Percentiles rank a stretch among this genome's conserved stretches.
Evolutionary conservation across 495 filamentous ascomycete genomes (phyloP).

Genomic region (Glarea lozoyensis): DNA sequence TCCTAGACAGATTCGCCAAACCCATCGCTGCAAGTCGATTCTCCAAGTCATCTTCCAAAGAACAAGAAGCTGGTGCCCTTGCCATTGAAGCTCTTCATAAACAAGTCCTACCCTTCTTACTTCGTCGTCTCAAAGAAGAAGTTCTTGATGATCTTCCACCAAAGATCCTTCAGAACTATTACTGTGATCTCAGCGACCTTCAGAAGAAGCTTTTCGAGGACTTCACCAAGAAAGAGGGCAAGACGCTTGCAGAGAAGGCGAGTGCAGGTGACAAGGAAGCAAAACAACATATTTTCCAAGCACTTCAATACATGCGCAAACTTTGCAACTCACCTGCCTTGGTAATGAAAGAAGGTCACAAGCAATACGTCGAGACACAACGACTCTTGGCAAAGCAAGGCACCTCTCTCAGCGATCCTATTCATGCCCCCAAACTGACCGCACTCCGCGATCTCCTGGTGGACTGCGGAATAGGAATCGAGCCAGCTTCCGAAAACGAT

Average conservation of each 20-base stretch:
- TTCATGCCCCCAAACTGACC: conserved; percentile 86
- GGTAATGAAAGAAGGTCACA: conserved; percentile 89
- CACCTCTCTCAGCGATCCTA: conserved; percentile 71
- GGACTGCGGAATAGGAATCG: conserved; percentile 88
- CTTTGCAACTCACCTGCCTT: conserved; percentile 94
- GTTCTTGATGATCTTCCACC: conserved; percentile 93
- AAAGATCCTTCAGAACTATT: conserved; percentile 99
- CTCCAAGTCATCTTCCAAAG: conserved; percentile 93
- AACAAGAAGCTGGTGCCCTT: conserved; percentile 92
- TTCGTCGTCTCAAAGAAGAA: conserved; percentile 95
- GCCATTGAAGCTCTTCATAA: conserved; percentile 97
- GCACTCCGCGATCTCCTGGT: conserved; percentile 83
- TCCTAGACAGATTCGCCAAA: conserved; percentile 94
- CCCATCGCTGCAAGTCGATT: conserved; percentile 92
- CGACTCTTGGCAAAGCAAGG: conserved; percentile 58
- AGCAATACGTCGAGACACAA: conserved; percentile 80
- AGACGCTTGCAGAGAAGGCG: conserved; percentile 68
- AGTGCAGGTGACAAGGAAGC: conserved; percentile 74
- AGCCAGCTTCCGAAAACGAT: conserved; percentile 44
- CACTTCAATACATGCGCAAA: conserved; percentile 98
- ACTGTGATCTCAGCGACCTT: conserved; percentile 94
- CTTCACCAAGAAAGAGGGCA: conserved; percentile 87
- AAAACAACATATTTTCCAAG: conserved; percentile 98
- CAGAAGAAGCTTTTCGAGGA: conserved; percentile 94
- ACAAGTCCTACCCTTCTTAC: conserved; percentile 92